Base-by-base conservation (phyloP, 106 monocot genomes). In the Phalaenopsis aphrodite region DNA sequence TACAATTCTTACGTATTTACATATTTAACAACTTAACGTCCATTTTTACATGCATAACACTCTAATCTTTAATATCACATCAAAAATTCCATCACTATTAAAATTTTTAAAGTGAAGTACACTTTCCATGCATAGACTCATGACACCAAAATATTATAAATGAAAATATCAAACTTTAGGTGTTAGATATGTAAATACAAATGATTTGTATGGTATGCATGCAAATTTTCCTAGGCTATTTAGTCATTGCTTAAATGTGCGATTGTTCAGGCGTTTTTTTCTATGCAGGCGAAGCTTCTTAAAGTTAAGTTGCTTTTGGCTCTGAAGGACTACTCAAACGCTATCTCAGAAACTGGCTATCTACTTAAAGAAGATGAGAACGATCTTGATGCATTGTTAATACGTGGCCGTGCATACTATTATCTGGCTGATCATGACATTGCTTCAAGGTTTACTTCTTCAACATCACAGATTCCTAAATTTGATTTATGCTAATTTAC, bases 371-470 rank as follows among this genome's bases (percentile, higher is more conserved):
- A 98, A 91, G 89, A 98, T 81, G 97, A 98, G 45, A 89, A 87
- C 72, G 89, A 88, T 77, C 88, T 98, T 79, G 94, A 94, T 58
- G 97, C 92, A 72, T 68, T 98, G 67, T 81, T 98, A 37, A 75
- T 98, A 15, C 94, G 94, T 76, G 97, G 97, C n/a, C 90, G 85
- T 77, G 94, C 94, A 9, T 98, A 98, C 55, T 98, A 98, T 87
- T 98, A 98, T 88, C 86, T 98, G n/a, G 77, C 94, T 61, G 97
- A 98, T 83, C 90, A 98, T 88, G 97, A 98, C 85, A 89, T 98
- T 80, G 94, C 97, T 42, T 78, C 82, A 38, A 98, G 97, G 97
- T 98, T 81, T 73, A 71, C 81, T 56, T 58, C 8, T 65, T n/a
- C 38, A 69, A 69, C 38, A 36, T 15, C 38, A 15, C 69, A 69